phyloP scores from a whole-genome alignment of 805 yeast genomes.

The Martiniozyma abietophila region DNA sequence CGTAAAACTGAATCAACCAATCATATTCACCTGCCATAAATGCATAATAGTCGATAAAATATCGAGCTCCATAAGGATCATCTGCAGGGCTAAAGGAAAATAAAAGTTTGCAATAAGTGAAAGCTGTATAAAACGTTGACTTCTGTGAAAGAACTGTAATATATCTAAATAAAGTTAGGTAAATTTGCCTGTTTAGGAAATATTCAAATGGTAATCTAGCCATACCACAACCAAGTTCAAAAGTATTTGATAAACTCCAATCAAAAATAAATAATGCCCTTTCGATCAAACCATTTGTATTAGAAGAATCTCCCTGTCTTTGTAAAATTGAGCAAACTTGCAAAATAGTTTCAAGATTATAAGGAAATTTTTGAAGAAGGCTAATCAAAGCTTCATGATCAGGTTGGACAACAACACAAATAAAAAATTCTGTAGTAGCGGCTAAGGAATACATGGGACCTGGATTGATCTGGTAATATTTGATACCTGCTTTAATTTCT shows the following conservation, averaged over 20 bases:
- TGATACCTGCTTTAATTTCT: conserved; percentile 37
- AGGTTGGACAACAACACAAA: conserved; percentile 62
- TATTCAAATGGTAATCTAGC: conserved; percentile 68
- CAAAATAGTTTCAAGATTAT: conserved; percentile 68
- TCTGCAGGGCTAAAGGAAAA: conserved; percentile 61
- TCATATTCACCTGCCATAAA: conserved; percentile 54
- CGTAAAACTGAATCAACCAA: conserved; percentile 48
- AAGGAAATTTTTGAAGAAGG: conserved; percentile 53
- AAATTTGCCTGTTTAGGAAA: conserved; percentile 69
- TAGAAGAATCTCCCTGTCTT: conserved; percentile 68
- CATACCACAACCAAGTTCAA: conserved; percentile 47
- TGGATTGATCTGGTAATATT: conserved; percentile 43
- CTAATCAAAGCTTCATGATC: conserved; percentile 66
- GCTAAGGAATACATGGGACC: conserved; percentile 23
- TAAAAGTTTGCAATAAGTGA: conserved; percentile 62
- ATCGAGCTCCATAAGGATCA: conserved; percentile 79
- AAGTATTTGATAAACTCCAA: conserved; percentile 53
- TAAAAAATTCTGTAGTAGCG: conserved; percentile 38
- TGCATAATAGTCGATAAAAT: conserved; percentile 74
- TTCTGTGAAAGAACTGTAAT: conserved; percentile 63
- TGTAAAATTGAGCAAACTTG: conserved; percentile 68
- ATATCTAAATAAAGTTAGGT: conserved; percentile 63
- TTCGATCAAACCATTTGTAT: conserved; percentile 67
- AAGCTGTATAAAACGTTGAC: conserved; percentile 70
- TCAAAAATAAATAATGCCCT: conserved; percentile 74